phyloP scores from a whole-genome alignment of 202 grass and related monocot genomes.

The Carex sylvatica region DNA sequence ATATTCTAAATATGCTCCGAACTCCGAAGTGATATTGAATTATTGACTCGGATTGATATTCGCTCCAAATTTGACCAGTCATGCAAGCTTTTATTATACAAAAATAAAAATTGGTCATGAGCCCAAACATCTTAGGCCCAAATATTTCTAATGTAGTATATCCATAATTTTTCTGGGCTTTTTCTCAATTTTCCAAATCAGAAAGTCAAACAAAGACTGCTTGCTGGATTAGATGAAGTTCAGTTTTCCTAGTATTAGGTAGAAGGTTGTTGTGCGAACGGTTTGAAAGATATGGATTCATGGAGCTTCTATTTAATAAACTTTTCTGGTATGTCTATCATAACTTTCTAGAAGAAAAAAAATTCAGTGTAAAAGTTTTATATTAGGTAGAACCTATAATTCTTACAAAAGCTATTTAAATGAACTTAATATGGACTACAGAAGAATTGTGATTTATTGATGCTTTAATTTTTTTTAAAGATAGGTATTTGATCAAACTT shows the following conservation, averaged over 20 bases:
- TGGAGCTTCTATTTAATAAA: background rate
- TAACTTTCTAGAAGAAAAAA: background rate
- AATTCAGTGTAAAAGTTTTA: background rate
- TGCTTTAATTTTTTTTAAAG: no score
- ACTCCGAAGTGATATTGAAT: no score
- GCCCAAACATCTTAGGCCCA: background rate
- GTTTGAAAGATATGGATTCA: background rate
- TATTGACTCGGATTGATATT: no score
- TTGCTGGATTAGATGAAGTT: background rate
- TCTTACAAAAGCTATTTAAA: no score
- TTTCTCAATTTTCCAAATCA: background rate
- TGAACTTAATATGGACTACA: no score
- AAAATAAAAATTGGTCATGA: background rate
- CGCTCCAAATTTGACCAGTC: no score
- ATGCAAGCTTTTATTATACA: no score
- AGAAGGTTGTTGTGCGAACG: background rate
- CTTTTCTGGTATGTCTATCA: background rate
- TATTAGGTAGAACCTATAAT: background rate
- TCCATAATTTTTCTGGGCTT: background rate
- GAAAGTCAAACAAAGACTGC: background rate
- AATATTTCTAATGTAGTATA: background rate
- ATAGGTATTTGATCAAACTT: no score
- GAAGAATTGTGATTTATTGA: no score
- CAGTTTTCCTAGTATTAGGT: constrained; percentile 1
- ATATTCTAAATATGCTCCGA: no score